Base-by-base conservation (phyloP, 192 early-diverging fungal species). In the Coemansia sp. region DNA sequence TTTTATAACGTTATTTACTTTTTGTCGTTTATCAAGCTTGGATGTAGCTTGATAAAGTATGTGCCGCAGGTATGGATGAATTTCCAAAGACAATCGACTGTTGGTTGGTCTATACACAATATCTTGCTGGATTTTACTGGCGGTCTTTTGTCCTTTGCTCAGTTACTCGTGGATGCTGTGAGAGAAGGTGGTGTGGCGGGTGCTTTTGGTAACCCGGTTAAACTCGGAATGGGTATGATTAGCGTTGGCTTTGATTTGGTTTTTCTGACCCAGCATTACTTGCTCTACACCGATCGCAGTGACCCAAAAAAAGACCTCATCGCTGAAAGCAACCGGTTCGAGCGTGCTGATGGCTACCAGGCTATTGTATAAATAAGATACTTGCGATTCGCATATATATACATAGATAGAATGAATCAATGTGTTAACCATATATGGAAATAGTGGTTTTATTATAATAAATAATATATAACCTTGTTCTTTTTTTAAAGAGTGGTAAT, bases 41-140 rank as follows among this genome's bases (percentile, higher is more conserved):
- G 55, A 9, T 79, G 91, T 55, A 86, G 80, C 42, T 63, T 95
- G 47, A 56, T 92, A 56, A 97, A 95, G 61, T 91, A 89, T 50
- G 50, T 85, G 3, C 88, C 88, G 28, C 88, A 90, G 52, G 57
- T 57, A 6, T 85, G 77, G 56, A 46, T 91, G 42, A 97, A 97
- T 55, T 85, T 67, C 51, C 24, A 41, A 17, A 78, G 83, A 15
- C 69, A 86, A 55, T 91, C 88, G 1, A 97, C 94, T 1, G 81
- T 78, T 0, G 94, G 94, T 1, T 97, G 92, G 92, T 88, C 85
- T 40, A 91, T 95, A 38, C 80, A 85, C 38, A 93, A 91, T 46
- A 93, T 94, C 46, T 35, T 94, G 5, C 71, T 94, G 37, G 94
- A 97, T 59, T 86, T 91, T 22, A 83, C 84, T 15, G 94, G 94